A percentile compares a stretch with the other conserved stretches of the same genome.
Evolutionary conservation across 306 rosid genomes (phyloP).

Genomic region (Adenanthera pavonina): DNA sequence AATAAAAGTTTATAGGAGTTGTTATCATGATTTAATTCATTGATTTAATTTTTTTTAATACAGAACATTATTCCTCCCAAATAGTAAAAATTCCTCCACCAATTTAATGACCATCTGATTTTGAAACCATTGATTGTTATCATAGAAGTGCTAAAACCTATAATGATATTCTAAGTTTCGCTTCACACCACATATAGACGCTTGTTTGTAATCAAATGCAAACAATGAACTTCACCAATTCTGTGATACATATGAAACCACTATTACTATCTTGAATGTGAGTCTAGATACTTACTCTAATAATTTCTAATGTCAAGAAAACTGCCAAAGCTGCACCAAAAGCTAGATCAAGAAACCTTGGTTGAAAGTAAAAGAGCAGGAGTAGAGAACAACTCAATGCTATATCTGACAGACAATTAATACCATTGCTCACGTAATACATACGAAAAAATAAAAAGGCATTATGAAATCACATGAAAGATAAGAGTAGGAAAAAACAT

Average conservation of each 20-base stretch:
- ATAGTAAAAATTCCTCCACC: background rate
- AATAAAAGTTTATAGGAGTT: no score
- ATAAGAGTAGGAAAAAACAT: slow-evolving; percentile 96
- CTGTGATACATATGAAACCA: slow-evolving; percentile 32
- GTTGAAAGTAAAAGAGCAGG: slow-evolving; percentile 67
- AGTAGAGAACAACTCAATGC: slow-evolving; percentile 47
- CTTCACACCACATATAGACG: slow-evolving; percentile 3
- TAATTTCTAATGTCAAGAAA: slow-evolving; percentile 83
- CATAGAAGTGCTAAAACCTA: slow-evolving; percentile 23
- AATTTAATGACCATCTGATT: no score
- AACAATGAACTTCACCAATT: slow-evolving; percentile 24
- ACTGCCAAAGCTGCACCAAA: slow-evolving; percentile 92
- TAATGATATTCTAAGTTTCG: background rate
- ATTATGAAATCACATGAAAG: slow-evolving; percentile 73
- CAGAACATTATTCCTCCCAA: background rate
- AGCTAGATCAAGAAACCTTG: slow-evolving; percentile 86
- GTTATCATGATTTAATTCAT: no score
- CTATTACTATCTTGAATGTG: slow-evolving; percentile 3
- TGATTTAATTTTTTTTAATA: background rate
- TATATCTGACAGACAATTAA: slow-evolving; percentile 16
- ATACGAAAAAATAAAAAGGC: slow-evolving; percentile 23
- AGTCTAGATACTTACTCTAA: slow-evolving; percentile 72
- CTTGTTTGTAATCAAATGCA: slow-evolving; percentile 9
- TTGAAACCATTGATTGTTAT: background rate
- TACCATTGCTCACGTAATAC: slow-evolving; percentile 32